Conservation (phyloP, 148 eudicot genomes). For the Heliamphora exappendiculata region DNA sequence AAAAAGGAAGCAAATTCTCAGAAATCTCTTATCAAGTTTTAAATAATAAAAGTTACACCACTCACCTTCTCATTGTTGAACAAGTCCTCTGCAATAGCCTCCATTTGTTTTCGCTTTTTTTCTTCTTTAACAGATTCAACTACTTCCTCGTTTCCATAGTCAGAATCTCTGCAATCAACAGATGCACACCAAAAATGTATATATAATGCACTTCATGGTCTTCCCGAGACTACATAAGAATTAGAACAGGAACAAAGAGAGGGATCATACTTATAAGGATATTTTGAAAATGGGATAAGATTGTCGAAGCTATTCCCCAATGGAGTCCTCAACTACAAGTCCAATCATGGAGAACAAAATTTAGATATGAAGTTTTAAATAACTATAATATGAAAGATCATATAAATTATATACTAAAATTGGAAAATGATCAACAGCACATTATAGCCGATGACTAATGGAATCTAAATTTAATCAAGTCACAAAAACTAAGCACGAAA, state of each 20-base stretch:
- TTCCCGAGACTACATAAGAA: background rate
- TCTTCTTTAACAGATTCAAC: constrained; percentile 67
- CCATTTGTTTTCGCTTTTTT: constrained; percentile 82
- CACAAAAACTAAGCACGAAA: background rate
- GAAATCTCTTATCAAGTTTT: background rate
- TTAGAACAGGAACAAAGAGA: constrained; percentile 5
- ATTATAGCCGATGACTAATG: background rate
- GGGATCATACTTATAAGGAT: constrained; percentile 63
- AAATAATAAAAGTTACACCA: constrained; percentile 6
- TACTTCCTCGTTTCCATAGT: constrained; percentile 56
- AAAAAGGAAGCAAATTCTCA: background rate
- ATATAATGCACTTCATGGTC: background rate
- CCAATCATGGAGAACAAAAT: constrained; percentile 8
- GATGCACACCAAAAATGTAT: background rate
- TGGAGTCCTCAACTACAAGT: constrained; percentile 41
- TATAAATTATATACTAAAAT: background rate
- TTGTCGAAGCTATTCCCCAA: constrained; percentile 79
- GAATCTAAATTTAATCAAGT: background rate
- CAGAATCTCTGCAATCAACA: constrained; percentile 54
- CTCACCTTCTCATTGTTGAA: constrained; percentile 69
- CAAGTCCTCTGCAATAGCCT: constrained; percentile 87
- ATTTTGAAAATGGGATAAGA: constrained; percentile 70
- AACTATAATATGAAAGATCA: background rate
- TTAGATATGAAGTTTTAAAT: background rate
- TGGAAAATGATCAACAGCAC: background rate